These are phyloP conservation scores for Penicillium egyptiacum DNA, from an alignment of 495 filamentous ascomycete genomes.

Conservation along the genomic window DNA sequence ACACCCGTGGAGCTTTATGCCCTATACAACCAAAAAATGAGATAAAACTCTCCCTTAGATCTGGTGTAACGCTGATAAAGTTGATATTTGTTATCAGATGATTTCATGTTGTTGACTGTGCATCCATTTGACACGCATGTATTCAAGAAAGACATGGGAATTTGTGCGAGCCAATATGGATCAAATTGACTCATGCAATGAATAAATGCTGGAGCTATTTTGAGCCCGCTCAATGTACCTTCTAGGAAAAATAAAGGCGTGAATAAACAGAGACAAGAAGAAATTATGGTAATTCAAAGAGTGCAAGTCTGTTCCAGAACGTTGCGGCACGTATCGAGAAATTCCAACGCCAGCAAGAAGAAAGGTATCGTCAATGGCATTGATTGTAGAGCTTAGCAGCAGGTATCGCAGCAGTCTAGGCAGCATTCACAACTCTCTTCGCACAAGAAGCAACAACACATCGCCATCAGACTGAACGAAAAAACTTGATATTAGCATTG, in stretches of 20 bases:
- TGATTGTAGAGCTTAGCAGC: slow-evolving; percentile 39
- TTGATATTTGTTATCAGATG: too few relatives aligned
- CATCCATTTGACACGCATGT: neutral
- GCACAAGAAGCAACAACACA: slow-evolving; percentile 78
- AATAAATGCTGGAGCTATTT: neutral
- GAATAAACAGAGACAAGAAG: neutral
- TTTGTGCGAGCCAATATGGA: neutral
- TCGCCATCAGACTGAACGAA: slow-evolving; percentile 54
- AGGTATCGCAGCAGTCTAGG: slow-evolving; percentile 62
- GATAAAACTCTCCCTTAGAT: too few relatives aligned
- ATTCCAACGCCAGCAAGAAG: slow-evolving; percentile 29
- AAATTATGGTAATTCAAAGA: slow-evolving; percentile 10
- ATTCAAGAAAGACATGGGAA: neutral
- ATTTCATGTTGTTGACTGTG: too few relatives aligned
- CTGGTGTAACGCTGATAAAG: too few relatives aligned
- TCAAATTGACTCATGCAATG: neutral
- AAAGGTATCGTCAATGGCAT: slow-evolving; percentile 23
- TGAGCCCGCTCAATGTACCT: neutral
- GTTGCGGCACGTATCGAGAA: slow-evolving; percentile 10
- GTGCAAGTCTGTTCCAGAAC: slow-evolving; percentile 11
- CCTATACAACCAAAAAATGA: too few relatives aligned
- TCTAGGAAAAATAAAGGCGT: neutral
- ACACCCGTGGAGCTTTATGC: too few relatives aligned
- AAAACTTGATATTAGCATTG: slow-evolving; percentile 14
- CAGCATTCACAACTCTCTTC: slow-evolving; percentile 80